Conservation (phyloP, 1,284 basidiomycete genomes). For the Irpex sp. region DNA sequence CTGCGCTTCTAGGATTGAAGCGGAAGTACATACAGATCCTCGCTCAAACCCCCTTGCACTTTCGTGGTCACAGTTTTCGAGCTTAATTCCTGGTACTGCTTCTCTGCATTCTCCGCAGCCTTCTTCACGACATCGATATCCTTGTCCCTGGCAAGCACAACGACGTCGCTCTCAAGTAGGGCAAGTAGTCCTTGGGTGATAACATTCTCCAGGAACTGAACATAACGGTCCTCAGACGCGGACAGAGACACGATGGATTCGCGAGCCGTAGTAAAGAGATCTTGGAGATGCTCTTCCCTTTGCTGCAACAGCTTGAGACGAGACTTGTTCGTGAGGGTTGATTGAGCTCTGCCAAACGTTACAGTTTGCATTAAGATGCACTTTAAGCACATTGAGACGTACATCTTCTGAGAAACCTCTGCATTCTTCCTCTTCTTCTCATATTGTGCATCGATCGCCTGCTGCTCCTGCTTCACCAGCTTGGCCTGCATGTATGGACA, state of each 20-base stretch:
- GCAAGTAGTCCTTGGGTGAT: slow-evolving; percentile 76
- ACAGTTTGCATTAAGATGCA: background rate
- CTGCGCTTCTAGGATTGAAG: background rate
- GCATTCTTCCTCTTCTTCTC: slow-evolving; percentile 94
- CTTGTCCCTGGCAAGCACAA: slow-evolving; percentile 57
- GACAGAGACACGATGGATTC: slow-evolving; percentile 61
- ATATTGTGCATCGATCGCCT: slow-evolving; percentile 86
- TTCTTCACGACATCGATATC: slow-evolving; percentile 55
- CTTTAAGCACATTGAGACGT: slow-evolving; percentile 25
- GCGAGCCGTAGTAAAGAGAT: slow-evolving; percentile 81
- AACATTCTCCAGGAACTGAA: slow-evolving; percentile 74
- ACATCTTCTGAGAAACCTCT: slow-evolving; percentile 95
- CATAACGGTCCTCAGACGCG: slow-evolving; percentile 70
- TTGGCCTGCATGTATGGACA: slow-evolving; percentile 61
- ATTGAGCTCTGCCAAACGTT: slow-evolving; percentile 75
- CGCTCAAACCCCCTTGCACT: slow-evolving; percentile 64
- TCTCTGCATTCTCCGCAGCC: slow-evolving; percentile 61
- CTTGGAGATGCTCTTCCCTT: slow-evolving; percentile 90
- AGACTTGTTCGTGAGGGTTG: slow-evolving; percentile 94
- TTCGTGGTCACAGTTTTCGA: slow-evolving; percentile 64
- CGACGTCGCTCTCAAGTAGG: slow-evolving; percentile 63
- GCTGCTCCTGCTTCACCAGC: slow-evolving; percentile 91
- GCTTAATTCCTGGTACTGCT: slow-evolving; percentile 71
- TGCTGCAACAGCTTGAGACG: slow-evolving; percentile 89
- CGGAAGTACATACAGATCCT: slow-evolving; percentile 59